These are phyloP conservation scores for Fusarium verticillioides DNA, from an alignment of 2,329 filamentous ascomycete species.

Conservation along the genomic window DNA sequence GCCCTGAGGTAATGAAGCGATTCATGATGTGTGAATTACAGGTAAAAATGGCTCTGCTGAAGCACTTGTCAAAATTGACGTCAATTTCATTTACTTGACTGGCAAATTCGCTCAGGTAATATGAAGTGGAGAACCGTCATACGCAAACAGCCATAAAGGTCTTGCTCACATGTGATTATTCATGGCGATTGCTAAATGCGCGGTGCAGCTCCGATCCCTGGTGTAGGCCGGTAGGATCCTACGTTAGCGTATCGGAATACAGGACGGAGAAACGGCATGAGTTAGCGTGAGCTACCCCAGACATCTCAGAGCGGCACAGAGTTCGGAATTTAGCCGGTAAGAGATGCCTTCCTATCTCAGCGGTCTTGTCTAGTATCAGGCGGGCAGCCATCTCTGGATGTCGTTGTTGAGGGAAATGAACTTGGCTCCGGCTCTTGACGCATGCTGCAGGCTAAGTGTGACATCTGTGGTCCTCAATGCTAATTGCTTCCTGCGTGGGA, in stretches of 20 bases:
- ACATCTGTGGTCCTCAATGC: fast-evolving
- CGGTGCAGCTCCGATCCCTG: not conserved
- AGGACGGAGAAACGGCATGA: not conserved
- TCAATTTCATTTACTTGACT: not conserved
- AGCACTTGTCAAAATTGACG: not conserved
- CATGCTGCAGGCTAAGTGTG: not conserved
- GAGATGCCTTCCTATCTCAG: not conserved
- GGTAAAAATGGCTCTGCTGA: not conserved
- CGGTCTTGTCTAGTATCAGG: not conserved
- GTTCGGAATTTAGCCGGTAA: not conserved
- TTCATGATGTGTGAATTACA: not conserved
- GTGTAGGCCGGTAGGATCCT: not conserved
- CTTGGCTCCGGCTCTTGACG: not conserved
- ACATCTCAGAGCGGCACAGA: not conserved
- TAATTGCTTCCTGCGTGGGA: not conserved
- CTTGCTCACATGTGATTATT: not conserved
- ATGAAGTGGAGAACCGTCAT: not conserved
- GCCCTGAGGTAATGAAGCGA: not conserved
- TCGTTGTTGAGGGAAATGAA: not conserved
- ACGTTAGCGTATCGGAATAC: not conserved
- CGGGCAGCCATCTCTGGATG: too few relatives aligned
- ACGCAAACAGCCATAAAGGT: not conserved
- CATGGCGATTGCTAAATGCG: not conserved
- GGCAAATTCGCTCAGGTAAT: not conserved
- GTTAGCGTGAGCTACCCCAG: not conserved